phyloP scores from a whole-genome alignment of 2,329 filamentous ascomycete species.

The Stachybotrys chlorohalonatus region DNA sequence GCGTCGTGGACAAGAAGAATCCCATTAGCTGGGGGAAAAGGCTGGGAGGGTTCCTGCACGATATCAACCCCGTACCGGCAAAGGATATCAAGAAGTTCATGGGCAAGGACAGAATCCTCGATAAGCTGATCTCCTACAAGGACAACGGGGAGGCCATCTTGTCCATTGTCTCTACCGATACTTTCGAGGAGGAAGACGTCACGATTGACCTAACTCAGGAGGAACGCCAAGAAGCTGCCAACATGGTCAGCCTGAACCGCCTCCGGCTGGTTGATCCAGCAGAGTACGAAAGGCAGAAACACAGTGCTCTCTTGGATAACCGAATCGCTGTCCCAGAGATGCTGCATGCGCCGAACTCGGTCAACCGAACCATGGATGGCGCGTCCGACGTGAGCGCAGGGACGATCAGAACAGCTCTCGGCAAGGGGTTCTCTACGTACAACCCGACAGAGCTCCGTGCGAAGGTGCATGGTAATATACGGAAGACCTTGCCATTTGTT shows the following conservation, averaged over 20 bases:
- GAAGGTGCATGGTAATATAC: too few relatives aligned
- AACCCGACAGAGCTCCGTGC: too few relatives aligned
- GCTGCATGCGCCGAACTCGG: neutral
- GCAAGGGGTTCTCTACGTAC: neutral
- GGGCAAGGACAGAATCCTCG: slow-evolving; percentile 57
- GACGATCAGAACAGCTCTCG: slow-evolving; percentile 1
- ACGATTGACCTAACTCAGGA: slow-evolving; percentile 45
- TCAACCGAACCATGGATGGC: neutral
- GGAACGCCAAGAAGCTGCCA: slow-evolving; percentile 47
- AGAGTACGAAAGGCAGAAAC: slow-evolving; percentile 16
- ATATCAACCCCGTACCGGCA: slow-evolving; percentile 41
- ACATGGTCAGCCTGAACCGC: slow-evolving; percentile 21
- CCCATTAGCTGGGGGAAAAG: slow-evolving; percentile 57
- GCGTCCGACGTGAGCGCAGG: neutral
- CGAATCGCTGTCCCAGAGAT: neutral
- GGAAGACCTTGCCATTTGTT: too few relatives aligned
- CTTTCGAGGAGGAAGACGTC: slow-evolving; percentile 62
- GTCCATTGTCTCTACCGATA: slow-evolving; percentile 58
- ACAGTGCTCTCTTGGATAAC: neutral
- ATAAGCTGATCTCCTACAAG: slow-evolving; percentile 31
- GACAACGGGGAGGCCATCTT: slow-evolving; percentile 32
- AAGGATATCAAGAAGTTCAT: slow-evolving; percentile 41
- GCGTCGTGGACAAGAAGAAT: slow-evolving; percentile 79
- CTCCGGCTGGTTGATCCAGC: slow-evolving; percentile 23
- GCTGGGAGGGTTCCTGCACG: slow-evolving; percentile 47